A percentile compares a stretch with the other conserved stretches of the same genome.
Conservation (phyloP, 352 stramenopile species). For the Phytophthora melonis region DNA sequence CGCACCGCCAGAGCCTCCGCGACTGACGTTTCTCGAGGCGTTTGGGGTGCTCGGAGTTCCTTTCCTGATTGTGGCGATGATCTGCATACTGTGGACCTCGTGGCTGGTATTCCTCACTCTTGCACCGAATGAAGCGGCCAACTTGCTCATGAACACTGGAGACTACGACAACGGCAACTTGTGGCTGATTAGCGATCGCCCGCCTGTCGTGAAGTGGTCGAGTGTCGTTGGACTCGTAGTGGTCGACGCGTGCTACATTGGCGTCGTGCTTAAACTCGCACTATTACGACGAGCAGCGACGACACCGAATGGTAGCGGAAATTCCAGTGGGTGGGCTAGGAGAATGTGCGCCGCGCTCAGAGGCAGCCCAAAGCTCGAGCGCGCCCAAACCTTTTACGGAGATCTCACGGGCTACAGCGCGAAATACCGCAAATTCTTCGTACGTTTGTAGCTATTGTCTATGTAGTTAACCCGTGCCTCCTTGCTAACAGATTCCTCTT, state of each 20-base stretch:
- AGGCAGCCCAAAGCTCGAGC: conserved; percentile 3
- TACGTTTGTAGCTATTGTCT: conserved; percentile 9
- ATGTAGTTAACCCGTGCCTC: background rate
- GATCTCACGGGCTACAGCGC: conserved; percentile 34
- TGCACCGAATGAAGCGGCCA: conserved; percentile 40
- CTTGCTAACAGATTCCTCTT: background rate
- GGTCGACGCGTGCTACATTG: conserved; percentile 14
- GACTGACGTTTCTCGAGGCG: conserved; percentile 28
- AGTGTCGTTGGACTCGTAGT: conserved; percentile 19
- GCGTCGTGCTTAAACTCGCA: conserved; percentile 3
- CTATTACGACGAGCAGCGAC: background rate
- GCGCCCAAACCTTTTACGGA: conserved; percentile 9
- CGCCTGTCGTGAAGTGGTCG: conserved; percentile 7
- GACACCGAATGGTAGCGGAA: background rate
- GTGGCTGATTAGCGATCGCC: conserved; percentile 41
- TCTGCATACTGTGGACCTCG: conserved; percentile 40
- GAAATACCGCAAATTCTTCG: conserved; percentile 36
- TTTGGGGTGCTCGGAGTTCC: conserved; percentile 31
- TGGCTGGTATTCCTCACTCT: conserved; percentile 41
- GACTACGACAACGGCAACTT: conserved; percentile 49
- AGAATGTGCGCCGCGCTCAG: background rate
- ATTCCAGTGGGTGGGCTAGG: background rate
- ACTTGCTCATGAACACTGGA: conserved; percentile 47
- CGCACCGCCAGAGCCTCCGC: background rate
- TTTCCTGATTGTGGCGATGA: conserved; percentile 16